Conservation (phyloP, 1,284 basidiomycete genomes). For the Ganoderma boninense region DNA sequence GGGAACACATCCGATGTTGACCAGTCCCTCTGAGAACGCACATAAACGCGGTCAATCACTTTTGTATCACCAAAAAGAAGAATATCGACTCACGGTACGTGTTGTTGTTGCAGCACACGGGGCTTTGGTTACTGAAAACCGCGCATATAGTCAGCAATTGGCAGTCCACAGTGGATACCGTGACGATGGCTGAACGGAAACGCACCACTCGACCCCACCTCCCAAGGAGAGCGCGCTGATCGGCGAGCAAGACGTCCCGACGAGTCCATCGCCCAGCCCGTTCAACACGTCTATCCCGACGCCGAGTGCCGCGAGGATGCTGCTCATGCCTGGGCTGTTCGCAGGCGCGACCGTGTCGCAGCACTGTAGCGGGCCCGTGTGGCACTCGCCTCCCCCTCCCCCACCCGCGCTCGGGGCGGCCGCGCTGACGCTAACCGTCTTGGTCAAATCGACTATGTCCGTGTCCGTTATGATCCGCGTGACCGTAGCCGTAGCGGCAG, state of each 20-base stretch:
- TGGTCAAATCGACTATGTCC: not conserved
- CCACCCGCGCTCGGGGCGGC: not conserved
- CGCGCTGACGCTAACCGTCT: not conserved
- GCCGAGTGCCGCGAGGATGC: conserved; percentile 27
- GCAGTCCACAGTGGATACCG: not conserved
- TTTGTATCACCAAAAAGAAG: accelerated
- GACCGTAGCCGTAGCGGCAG: not conserved
- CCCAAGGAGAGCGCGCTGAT: conserved; percentile 26
- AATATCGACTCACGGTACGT: conserved; percentile 22
- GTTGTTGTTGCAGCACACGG: conserved; percentile 32
- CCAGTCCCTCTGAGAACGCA: conserved; percentile 24
- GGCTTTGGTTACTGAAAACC: conserved; percentile 20
- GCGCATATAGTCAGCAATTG: conserved; percentile 22
- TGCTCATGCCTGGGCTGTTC: conserved; percentile 18
- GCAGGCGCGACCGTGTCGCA: conserved; percentile 26
- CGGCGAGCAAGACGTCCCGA: conserved; percentile 29
- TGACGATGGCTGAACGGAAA: not conserved
- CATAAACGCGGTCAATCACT: not conserved
- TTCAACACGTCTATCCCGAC: not conserved
- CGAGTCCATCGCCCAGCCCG: conserved; percentile 10
- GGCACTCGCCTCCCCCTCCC: conserved; percentile 23
- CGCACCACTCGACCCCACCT: conserved; percentile 26
- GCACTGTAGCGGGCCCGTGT: conserved; percentile 30
- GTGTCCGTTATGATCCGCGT: not conserved
- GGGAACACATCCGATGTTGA: conserved; percentile 33